phyloP scores from a whole-genome alignment of 192 early-diverging fungal species.

The Backusella circina region DNA sequence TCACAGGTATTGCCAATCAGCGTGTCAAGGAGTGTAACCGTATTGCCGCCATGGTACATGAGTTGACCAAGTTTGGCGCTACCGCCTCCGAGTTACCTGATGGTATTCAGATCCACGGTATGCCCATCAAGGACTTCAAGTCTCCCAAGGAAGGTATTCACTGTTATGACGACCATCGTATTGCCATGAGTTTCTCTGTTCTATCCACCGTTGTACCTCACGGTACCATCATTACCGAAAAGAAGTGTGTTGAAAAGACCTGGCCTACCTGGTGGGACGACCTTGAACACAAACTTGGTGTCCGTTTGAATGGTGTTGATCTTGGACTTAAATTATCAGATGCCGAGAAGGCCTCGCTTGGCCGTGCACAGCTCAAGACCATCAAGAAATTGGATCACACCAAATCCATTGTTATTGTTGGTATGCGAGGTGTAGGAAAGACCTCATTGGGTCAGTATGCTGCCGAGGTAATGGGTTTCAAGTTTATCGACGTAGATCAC shows the following conservation, averaged over 20 bases:
- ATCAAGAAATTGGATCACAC: slow-evolving; percentile 23
- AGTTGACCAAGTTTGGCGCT: slow-evolving; percentile 90
- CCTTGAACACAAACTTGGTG: slow-evolving; percentile 76
- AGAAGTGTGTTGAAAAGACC: slow-evolving; percentile 98
- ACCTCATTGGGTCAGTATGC: slow-evolving; percentile 78
- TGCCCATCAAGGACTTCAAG: slow-evolving; percentile 45
- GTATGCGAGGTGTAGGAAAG: slow-evolving; percentile 99
- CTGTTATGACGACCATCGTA: slow-evolving; percentile 97
- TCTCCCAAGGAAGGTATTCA: slow-evolving; percentile 65
- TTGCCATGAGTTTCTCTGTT: slow-evolving; percentile 96
- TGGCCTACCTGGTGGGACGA: slow-evolving; percentile 99
- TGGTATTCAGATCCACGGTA: slow-evolving; percentile 86
- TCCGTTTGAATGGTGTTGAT: slow-evolving; percentile 56
- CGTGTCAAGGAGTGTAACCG: slow-evolving; percentile 98
- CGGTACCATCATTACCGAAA: slow-evolving; percentile 81
- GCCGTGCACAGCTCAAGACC: slow-evolving; percentile 9
- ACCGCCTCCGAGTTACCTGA: slow-evolving; percentile 76
- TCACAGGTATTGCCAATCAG: slow-evolving; percentile 96
- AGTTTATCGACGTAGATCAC: slow-evolving; percentile 89
- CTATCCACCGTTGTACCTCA: slow-evolving; percentile 72
- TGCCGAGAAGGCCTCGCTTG: not conserved
- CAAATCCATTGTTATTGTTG: slow-evolving; percentile 83
- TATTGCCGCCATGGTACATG: slow-evolving; percentile 93
- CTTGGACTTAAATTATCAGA: slow-evolving; percentile 25
- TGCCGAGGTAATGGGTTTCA: slow-evolving; percentile 58